A percentile compares a stretch with the other conserved stretches of the same genome.
Conservation (phyloP, 257 asterid genomes). For the Cruciata laevipes region DNA sequence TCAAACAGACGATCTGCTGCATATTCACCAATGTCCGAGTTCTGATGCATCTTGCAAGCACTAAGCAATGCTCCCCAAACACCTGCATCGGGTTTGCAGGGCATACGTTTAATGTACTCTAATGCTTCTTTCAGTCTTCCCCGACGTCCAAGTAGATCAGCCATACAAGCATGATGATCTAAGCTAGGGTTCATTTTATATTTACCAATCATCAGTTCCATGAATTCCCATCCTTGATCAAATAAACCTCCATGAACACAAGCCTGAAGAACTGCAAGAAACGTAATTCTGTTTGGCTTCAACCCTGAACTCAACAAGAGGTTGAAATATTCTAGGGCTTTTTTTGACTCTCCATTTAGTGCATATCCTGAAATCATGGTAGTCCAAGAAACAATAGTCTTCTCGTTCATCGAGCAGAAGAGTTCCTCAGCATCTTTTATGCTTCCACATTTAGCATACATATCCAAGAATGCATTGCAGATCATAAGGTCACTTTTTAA, state of each 20-base stretch:
- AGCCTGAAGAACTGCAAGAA: conserved; percentile 67
- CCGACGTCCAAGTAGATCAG: conserved; percentile 53
- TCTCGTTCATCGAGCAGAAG: conserved; percentile 35
- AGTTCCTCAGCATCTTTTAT: conserved; percentile 42
- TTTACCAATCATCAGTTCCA: conserved; percentile 33
- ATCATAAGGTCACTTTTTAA: conserved; percentile 36
- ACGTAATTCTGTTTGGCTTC: conserved; percentile 53
- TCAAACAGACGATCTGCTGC: conserved; percentile 41
- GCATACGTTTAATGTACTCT: conserved; percentile 42
- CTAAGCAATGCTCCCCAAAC: conserved; percentile 61
- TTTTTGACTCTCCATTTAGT: conserved; percentile 43
- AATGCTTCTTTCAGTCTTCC: conserved; percentile 57
- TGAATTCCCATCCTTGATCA: conserved; percentile 40
- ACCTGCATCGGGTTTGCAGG: conserved; percentile 52
- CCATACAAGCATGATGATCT: conserved; percentile 58
- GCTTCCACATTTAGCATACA: conserved; percentile 73
- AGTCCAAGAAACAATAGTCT: conserved; percentile 61
- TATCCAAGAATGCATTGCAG: conserved; percentile 58
- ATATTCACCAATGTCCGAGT: conserved; percentile 43
- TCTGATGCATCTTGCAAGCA: conserved; percentile 53
- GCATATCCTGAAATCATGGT: conserved; percentile 61
- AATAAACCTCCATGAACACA: conserved; percentile 64
- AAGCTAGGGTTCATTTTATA: conserved; percentile 32
- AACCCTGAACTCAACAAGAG: conserved; percentile 41
- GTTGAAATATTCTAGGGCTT: conserved; percentile 38